Base-by-base conservation (phyloP, 2,329 filamentous ascomycete species). In the Alternaria sp. region DNA sequence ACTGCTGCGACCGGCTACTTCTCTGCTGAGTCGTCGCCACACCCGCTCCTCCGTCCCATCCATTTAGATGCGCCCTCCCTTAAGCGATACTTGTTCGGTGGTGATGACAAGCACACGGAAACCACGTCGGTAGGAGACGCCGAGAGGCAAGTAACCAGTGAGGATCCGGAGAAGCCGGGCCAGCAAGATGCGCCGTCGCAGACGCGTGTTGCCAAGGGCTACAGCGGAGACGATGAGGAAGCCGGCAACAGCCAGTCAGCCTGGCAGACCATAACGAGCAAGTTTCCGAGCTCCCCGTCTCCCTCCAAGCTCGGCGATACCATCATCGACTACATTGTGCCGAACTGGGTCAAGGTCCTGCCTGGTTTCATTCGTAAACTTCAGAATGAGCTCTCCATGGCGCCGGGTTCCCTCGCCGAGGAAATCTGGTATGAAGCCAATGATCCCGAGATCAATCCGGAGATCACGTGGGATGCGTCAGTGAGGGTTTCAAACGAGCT, bases 381-480 rank as follows among this genome's bases (percentile, higher is more conserved):
- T 33, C 93, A 97, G 74, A 86, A 86, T 23, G 94, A 98, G 78
- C 82, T 97, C 14, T 95, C 92, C 33, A 90, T 95, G 87, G 87
- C 90, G 0, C 91, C 92, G 0, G 94, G 93, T 1, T 96, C 93
- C 0, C 81, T 99, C 40, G 92, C 94, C 11, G 90, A 96, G 72
- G 91, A 97, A 67, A 95, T 99, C 58, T 98, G 95, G 95, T 83
- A 84, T 63, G 94, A 98, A 70, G 92, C 95, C 0, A 90, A 93
- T 57, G 91, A 98, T 72, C 87, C 93, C 0, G 82, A 87, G 46
- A 82, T 91, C 62, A 92, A 98, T 68, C 94, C 94, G 0, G 95
- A 99, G 74, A 96, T 98, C 57, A 81, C 86, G 31, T 92, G 90
- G 80, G 86, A 92, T 39, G 93, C 94, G 17, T 83, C 81, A 21